Evolutionary conservation across 2,329 filamentous ascomycete species (phyloP).

Genomic region (Cladorrhinum sp.): DNA sequence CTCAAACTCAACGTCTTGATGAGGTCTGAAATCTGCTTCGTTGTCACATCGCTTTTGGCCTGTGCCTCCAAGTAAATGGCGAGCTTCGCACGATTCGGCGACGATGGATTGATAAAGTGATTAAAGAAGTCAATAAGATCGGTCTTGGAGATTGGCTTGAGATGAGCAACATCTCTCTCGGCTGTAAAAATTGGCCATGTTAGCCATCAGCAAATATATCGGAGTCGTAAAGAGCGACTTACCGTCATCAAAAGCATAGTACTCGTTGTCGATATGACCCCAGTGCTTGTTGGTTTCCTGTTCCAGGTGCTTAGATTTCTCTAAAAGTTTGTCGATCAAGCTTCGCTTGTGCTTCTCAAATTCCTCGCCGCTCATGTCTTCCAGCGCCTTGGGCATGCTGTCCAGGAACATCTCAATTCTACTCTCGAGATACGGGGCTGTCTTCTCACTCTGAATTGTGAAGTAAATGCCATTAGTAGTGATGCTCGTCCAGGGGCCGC

Average conservation of each 20-base stretch:
- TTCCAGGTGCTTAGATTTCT: slow-evolving; percentile 88
- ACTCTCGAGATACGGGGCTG: slow-evolving; percentile 77
- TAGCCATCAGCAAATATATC: slow-evolving; percentile 5
- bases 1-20: slow-evolving; percentile 37
- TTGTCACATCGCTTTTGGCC: slow-evolving; percentile 46
- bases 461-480: slow-evolving; percentile 84
- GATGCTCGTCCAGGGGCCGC: slow-evolving; percentile 66
- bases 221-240: slow-evolving; percentile 34
- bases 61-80: slow-evolving; percentile 82
- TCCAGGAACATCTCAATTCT: slow-evolving; percentile 83
- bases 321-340: slow-evolving; percentile 78
- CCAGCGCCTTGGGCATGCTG: slow-evolving; percentile 62
- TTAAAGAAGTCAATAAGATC: slow-evolving; percentile 80
- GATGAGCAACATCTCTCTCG: slow-evolving; percentile 70
- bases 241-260: slow-evolving; percentile 87
- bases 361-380: slow-evolving; percentile 74
- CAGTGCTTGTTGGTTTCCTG: slow-evolving; percentile 82
- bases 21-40: slow-evolving; percentile 42
- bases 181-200: slow-evolving; percentile 42
- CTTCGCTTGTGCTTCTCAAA: slow-evolving; percentile 92
- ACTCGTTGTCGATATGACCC: slow-evolving; percentile 80
- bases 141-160: slow-evolving; percentile 71
- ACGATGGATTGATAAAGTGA: slow-evolving; percentile 71
- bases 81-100: slow-evolving; percentile 72
- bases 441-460: slow-evolving; percentile 88